phyloP scores from a whole-genome alignment of 2,329 filamentous ascomycete genomes.

The Phaeophleospora eucalypticola region DNA sequence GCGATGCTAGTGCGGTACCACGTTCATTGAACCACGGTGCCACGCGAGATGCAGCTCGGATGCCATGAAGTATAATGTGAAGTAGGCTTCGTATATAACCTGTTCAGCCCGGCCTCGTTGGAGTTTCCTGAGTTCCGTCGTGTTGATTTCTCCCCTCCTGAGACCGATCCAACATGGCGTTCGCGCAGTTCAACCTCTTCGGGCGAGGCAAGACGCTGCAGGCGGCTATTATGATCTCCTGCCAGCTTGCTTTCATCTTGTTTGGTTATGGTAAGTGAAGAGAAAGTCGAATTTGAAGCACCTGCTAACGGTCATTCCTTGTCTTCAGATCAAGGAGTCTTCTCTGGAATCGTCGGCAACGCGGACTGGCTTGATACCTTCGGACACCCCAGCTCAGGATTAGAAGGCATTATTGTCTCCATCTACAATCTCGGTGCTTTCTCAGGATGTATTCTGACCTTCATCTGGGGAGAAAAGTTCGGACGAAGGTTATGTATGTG shows the following conservation, averaged over 20 bases:
- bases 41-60: background rate
- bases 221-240: constrained; percentile 30
- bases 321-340: constrained; percentile 27
- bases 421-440: constrained; percentile 60
- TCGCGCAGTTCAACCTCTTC: constrained; percentile 25
- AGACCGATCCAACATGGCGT: constrained; percentile 15
- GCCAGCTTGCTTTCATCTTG: constrained; percentile 32
- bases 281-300: background rate
- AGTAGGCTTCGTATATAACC: background rate
- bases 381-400: constrained; percentile 34
- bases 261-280: constrained; percentile 23
- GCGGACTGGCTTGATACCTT: constrained; percentile 39
- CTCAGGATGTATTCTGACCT: constrained; percentile 51
- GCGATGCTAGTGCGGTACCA: too few relatives aligned
- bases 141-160: too few relatives aligned
- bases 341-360: constrained; percentile 41
- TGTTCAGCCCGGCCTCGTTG: background rate
- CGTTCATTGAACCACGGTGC: too few relatives aligned
- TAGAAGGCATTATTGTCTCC: constrained; percentile 42
- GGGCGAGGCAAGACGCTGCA: constrained; percentile 28
- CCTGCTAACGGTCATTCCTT: background rate
- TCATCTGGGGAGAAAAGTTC: constrained; percentile 46
- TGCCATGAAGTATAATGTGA: background rate
- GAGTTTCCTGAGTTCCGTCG: background rate
- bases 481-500: constrained; percentile 49